Conservation (phyloP, 495 filamentous ascomycete genomes). For the Hypoxylon subgilvum region DNA sequence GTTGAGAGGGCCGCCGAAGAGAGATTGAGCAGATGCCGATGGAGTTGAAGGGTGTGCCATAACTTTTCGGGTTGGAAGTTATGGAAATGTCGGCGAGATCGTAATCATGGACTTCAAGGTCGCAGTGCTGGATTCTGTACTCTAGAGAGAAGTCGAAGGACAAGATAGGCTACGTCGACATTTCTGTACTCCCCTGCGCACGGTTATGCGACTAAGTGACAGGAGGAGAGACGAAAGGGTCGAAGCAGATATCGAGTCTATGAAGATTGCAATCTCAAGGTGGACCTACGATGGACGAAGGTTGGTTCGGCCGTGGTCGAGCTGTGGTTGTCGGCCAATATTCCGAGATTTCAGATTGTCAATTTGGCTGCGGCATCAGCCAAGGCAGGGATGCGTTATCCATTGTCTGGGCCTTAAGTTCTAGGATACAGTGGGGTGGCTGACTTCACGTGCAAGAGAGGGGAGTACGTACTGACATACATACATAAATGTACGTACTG, state of each 20-base stretch:
- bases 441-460: too few relatives aligned
- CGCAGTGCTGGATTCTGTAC: background rate
- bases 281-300: constrained; percentile 8
- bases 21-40: constrained; percentile 30
- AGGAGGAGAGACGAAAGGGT: background rate
- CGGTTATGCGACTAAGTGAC: constrained; percentile 2
- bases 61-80: constrained; percentile 2
- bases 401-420: too few relatives aligned
- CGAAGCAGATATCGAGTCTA: constrained; percentile 5
- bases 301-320: too few relatives aligned
- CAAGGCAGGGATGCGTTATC: constrained; percentile 14
- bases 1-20: constrained; percentile 39
- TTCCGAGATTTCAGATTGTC: constrained; percentile 20
- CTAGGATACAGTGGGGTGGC: too few relatives aligned
- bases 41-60: constrained; percentile 40
- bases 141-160: constrained; percentile 13
- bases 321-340: too few relatives aligned
- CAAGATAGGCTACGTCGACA: constrained; percentile 25
- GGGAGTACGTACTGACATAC: too few relatives aligned
- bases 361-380: constrained; percentile 1
- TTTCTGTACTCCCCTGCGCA: constrained; percentile 23
- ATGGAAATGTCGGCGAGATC: too few relatives aligned
- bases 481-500: too few relatives aligned
- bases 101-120: too few relatives aligned
- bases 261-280: constrained; percentile 28